Evolutionary conservation across 306 rosid species (phyloP), one percentile per base, ranked within the genome.

Genomic region (Quercus robur): DNA sequence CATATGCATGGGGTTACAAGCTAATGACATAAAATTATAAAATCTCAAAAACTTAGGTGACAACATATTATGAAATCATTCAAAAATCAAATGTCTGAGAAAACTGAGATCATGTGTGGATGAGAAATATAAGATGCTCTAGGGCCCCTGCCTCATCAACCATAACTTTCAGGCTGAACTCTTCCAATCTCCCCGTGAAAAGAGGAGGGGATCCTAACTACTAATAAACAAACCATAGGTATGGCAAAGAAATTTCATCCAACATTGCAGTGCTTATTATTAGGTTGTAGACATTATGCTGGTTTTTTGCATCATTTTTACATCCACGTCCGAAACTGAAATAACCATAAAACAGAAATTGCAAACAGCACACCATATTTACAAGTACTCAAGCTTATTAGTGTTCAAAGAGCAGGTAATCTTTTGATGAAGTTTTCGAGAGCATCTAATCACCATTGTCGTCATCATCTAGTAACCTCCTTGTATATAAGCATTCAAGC

Each of bases 401-500:
- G 83, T 46, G 73, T 30, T 69, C 72, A 55, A 35, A 46, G 26
- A 35, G 52, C 52, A 84, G 75, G 30, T 6, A 67, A 69, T 56
- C 17, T 81, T 85, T 55, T 46, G 75, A 64, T 82, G 82, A 75
- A 78, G 76, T 79, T 79, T 77, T 73, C 84, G 71, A 25, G 56
- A 81, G 69, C 70, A 84, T 77, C 10, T 19, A 28, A 58, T 75
- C 56, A 15, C 67, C 85, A 12, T 84, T 83, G 41, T 85, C 91
- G 56, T 83, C 89, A 80, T 80, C 78, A 83, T 80, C 89, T 89
- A 96, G 82, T 96, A 96, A 70, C 99, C 99, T 10, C 99, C 99
- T 61, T 96, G 99, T 79, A 96, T 96, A 71, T 4, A 96, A 75
- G 98, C 99, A 78, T 93, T 96, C 90, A 96, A 75, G 81, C 99